Percentiles rank a stretch among this genome's conserved stretches.
These are phyloP conservation scores for Venturia nashicola DNA, from an alignment of 2,329 filamentous ascomycete species.

Conservation along the genomic window DNA sequence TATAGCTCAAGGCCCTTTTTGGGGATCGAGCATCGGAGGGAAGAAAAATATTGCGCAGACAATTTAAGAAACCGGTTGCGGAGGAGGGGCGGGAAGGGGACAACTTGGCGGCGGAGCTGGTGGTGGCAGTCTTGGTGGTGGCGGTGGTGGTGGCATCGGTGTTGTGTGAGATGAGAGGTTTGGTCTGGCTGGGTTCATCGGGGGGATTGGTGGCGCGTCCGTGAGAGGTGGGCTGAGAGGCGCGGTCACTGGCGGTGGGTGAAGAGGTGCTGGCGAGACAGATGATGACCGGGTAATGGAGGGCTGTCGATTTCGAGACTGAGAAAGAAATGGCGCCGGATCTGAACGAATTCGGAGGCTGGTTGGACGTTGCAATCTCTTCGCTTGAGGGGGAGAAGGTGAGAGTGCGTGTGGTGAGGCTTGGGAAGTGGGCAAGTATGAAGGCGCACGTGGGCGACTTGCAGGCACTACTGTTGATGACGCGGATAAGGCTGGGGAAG, in stretches of 20 bases:
- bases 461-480: not conserved
- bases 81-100: constrained; percentile 19
- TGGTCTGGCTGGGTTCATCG: not conserved
- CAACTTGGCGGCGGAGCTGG: constrained; percentile 33
- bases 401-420: constrained; percentile 6
- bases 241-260: constrained; percentile 17
- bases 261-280: not conserved
- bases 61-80: not conserved
- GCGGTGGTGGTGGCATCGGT: constrained; percentile 21
- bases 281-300: not conserved
- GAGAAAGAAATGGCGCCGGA: constrained; percentile 30
- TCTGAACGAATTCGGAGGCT: constrained; percentile 32
- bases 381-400: not conserved
- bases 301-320: not conserved
- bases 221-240: constrained; percentile 17
- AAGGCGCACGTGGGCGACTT: constrained; percentile 10
- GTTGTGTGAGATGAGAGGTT: constrained; percentile 19
- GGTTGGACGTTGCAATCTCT: constrained; percentile 26
- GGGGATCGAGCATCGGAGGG: not conserved
- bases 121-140: constrained; percentile 33
- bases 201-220: constrained; percentile 15
- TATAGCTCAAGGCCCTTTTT: not conserved
- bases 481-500: not conserved
- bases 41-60: not conserved
- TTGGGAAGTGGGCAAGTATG: constrained; percentile 10